These are phyloP conservation scores for Penicillium pulvis DNA, from an alignment of 495 filamentous ascomycete genomes.

Conservation along the genomic window DNA sequence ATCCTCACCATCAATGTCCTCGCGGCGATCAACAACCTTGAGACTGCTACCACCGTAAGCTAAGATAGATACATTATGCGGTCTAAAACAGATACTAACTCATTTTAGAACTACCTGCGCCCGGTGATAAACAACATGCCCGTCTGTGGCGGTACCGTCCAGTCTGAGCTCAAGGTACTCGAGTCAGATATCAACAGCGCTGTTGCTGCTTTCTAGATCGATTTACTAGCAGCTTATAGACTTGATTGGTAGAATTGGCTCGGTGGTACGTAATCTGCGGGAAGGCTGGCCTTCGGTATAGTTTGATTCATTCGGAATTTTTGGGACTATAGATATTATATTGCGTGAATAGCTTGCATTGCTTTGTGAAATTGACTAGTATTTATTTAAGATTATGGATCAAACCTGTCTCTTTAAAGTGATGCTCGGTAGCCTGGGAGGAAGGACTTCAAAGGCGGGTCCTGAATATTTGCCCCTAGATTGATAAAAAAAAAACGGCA, in stretches of 20 bases:
- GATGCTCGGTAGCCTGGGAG: no score
- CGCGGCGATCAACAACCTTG: not conserved
- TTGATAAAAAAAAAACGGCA: no score
- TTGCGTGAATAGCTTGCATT: not conserved
- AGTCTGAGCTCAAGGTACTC: not conserved
- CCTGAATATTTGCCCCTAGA: no score
- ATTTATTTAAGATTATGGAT: not conserved
- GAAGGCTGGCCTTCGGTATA: not conserved
- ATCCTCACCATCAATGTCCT: not conserved
- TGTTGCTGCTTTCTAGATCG: conserved; percentile 2
- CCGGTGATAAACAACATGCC: conserved; percentile 1
- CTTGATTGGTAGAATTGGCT: not conserved
- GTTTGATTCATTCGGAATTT: not conserved
- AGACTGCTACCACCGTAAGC: not conserved
- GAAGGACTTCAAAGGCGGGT: no score
- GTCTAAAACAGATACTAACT: not conserved
- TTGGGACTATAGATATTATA: not conserved
- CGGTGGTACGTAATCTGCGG: not conserved
- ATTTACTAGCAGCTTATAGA: not conserved
- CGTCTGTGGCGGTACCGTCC: conserved; percentile 5
- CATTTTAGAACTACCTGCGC: not conserved
- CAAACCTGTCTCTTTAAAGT: not conserved
- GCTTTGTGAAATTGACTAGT: not conserved
- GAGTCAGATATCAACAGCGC: not conserved
- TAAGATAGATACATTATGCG: not conserved